Percentiles rank a stretch among this genome's conserved stretches.
These are phyloP conservation scores for Gracilaria caudata DNA, from an alignment of 23 red algal genomes.

Conservation along the genomic window DNA sequence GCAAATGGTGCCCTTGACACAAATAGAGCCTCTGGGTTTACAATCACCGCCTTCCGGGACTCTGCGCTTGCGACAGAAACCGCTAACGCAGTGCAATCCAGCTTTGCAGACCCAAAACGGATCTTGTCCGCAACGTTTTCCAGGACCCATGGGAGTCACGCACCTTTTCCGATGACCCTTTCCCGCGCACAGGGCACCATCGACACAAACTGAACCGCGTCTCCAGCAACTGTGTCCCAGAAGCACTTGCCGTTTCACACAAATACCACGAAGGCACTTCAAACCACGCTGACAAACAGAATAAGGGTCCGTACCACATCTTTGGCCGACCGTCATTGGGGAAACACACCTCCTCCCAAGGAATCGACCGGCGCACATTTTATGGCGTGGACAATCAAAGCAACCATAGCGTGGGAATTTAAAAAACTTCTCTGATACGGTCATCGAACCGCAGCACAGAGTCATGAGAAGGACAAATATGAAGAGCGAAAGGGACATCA, in stretches of 20 bases:
- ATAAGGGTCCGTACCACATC: conserved; percentile 21
- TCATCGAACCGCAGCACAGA: neutral
- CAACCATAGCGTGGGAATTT: neutral
- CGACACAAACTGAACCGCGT: conserved; percentile 2
- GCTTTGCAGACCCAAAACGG: conserved; percentile 10
- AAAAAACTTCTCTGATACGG: neutral
- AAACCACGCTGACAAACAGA: conserved; percentile 12
- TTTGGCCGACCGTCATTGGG: conserved; percentile 8
- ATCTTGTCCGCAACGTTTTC: conserved; percentile 9
- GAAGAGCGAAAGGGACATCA: neutral
- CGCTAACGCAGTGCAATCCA: neutral
- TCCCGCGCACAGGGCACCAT: conserved; percentile 37
- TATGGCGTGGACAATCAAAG: neutral
- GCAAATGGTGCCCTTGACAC: neutral
- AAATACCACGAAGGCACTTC: conserved; percentile 36
- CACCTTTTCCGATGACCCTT: neutral
- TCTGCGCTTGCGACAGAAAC: neutral
- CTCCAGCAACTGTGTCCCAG: neutral
- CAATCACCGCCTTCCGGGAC: neutral
- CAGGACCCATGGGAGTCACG: conserved; percentile 31
- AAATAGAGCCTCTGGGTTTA: neutral
- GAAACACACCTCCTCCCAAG: conserved; percentile 23
- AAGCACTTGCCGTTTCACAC: neutral
- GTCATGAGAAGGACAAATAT: neutral
- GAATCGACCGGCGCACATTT: neutral